Base-by-base conservation (phyloP, 768 basidiomycete species). In the Lactarius vividus region DNA sequence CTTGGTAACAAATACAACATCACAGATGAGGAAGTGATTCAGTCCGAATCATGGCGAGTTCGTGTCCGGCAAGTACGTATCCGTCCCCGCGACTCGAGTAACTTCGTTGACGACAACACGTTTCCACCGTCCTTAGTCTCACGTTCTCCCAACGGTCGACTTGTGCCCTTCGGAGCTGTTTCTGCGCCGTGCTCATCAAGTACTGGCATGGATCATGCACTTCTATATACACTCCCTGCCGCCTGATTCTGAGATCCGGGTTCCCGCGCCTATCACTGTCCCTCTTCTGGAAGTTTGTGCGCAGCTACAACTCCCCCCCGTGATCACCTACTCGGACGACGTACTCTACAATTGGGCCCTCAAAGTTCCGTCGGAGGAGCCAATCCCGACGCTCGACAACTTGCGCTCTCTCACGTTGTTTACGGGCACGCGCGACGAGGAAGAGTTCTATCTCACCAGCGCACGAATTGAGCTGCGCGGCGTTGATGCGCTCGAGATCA, bases 251-350 rank as follows among this genome's bases (percentile, higher is more conserved):
- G 75, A 79, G 3, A 80, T 91, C 35, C 74, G 79, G 42, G 88
- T 98, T 53, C 95, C 95, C 6, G 76, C 81, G 0, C 77, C 87
- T 0, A 76, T 98, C 61, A 82, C 91, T 10, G 75, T 93, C 6
- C 95, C 96, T 1, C 83, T 94, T 37, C 80, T 94, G 26, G 81
- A 85, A 63, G 82, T 94, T 20, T 91, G 85, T 28, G 74, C 79
- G 0, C 78, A 88, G 54, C 85, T 97, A 11, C 86, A 90, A 61
- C 78, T 97, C 2, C 95, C 96, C 0, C 94, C 96, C 0, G 80
- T 96, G 46, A 81, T 94, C 64, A 97, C 94, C 5, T 97, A 94
- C 74, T 88, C 94, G 16, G 94, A 96, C 74, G 89, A 88, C 35
- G 94, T 97, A 8, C 83, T 97, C 31, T 97, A 94, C 78, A 96